Evolutionary conservation across 129 eudicot genomes (phyloP).

Genomic region (Dittrichia graveolens): DNA sequence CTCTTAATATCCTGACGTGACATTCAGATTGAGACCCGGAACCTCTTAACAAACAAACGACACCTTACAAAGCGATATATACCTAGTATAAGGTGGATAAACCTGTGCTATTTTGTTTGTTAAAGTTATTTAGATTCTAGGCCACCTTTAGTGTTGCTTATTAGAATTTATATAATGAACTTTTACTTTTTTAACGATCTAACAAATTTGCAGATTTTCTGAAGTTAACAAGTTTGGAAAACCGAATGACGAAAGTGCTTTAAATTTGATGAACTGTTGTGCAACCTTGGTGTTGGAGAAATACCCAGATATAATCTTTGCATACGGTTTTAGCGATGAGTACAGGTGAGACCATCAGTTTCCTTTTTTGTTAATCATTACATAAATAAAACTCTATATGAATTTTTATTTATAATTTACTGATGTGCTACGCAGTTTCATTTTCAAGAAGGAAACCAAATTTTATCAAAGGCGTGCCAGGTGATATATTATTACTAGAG

Average conservation of each 20-base stretch:
- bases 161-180: neutral
- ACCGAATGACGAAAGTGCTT: slow-evolving; percentile 64
- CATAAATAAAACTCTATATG: neutral
- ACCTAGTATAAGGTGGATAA: no score
- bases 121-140: neutral
- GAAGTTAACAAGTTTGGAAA: slow-evolving; percentile 68
- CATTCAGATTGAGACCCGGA: no score
- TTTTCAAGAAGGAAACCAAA: slow-evolving; percentile 68
- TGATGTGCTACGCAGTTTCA: slow-evolving; percentile 51
- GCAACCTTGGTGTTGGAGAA: slow-evolving; percentile 63
- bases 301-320: slow-evolving; percentile 70
- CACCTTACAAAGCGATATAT: no score
- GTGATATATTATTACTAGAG: slow-evolving; percentile 28
- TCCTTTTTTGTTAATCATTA: slow-evolving; percentile 10
- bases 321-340: slow-evolving; percentile 81
- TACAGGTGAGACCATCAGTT: slow-evolving; percentile 47
- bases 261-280: slow-evolving; percentile 76
- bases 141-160: neutral
- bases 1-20: no score
- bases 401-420: neutral
- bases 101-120: no score
- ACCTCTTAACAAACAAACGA: no score
- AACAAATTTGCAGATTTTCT: slow-evolving; percentile 49
- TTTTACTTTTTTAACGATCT: slow-evolving; percentile 17
- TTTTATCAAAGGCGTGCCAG: slow-evolving; percentile 88